Evolutionary conservation across 176 grass and related monocot species (phyloP).

Genomic region (Sorghum bicolor): DNA sequence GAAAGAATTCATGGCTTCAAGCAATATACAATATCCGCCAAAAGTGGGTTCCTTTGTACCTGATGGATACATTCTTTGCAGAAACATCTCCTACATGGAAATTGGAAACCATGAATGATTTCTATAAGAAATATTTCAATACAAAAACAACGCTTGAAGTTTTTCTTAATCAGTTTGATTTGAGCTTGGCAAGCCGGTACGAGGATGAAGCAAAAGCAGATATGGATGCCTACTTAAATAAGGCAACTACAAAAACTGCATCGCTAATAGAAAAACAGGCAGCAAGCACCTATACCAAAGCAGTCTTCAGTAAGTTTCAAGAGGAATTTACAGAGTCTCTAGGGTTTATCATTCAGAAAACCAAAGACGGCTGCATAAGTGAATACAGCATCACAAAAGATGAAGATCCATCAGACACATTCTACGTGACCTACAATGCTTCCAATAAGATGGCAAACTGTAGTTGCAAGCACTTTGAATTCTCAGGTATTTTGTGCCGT

Average conservation of each 20-base stretch:
- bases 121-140: slow-evolving; percentile 87
- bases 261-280: slow-evolving; percentile 95
- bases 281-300: slow-evolving; percentile 69
- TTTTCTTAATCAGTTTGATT: slow-evolving; percentile 75
- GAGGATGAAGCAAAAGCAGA: slow-evolving; percentile 74
- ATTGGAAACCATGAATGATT: slow-evolving; percentile 77
- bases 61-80: slow-evolving; percentile 76
- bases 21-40: slow-evolving; percentile 77
- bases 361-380: slow-evolving; percentile 53
- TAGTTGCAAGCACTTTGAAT: slow-evolving; percentile 84
- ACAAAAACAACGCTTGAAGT: slow-evolving; percentile 71
- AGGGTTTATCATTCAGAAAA: slow-evolving; percentile 75
- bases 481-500: slow-evolving; percentile 82
- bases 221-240: slow-evolving; percentile 45
- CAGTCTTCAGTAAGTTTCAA: slow-evolving; percentile 81
- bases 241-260: slow-evolving; percentile 64
- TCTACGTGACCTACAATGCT: slow-evolving; percentile 73
- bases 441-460: slow-evolving; percentile 68
- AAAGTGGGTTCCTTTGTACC: slow-evolving; percentile 79
- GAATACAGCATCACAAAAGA: slow-evolving; percentile 75
- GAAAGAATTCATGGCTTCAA: slow-evolving; percentile 89
- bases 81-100: slow-evolving; percentile 65
- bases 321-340: slow-evolving; percentile 92
- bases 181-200: slow-evolving; percentile 47
- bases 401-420: slow-evolving; percentile 69